These are phyloP conservation scores for Penicillium longicatenatum DNA, from an alignment of 495 filamentous ascomycete genomes.

Conservation along the genomic window DNA sequence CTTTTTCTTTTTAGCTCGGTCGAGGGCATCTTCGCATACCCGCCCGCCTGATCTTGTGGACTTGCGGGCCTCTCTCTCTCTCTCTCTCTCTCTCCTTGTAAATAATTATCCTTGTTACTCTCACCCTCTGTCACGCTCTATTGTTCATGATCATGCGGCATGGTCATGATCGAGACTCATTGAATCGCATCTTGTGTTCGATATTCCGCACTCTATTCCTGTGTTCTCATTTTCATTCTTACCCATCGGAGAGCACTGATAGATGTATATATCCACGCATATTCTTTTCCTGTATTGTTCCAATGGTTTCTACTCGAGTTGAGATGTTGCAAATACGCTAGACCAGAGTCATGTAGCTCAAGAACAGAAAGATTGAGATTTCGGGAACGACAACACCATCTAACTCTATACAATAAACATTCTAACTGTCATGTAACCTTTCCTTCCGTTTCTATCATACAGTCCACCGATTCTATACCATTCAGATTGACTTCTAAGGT, in stretches of 20 bases:
- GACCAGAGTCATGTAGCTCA: not conserved
- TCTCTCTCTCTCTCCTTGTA: conserved; percentile 34
- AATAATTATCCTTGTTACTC: conserved; percentile 27
- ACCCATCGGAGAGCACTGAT: not conserved
- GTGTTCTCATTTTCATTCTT: not conserved
- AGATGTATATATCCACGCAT: conserved; percentile 3
- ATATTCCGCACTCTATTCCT: conserved; percentile 1
- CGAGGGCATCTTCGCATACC: conserved; percentile 26
- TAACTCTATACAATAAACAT: too few relatives aligned
- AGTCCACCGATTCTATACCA: not conserved
- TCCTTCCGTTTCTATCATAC: not conserved
- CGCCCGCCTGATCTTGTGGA: not conserved
- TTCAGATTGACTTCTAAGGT: not conserved
- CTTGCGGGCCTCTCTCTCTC: too few relatives aligned
- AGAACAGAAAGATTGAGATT: too few relatives aligned
- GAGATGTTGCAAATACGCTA: too few relatives aligned
- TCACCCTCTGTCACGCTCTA: conserved; percentile 10
- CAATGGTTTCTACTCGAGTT: not conserved
- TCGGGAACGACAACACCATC: too few relatives aligned
- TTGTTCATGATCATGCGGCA: conserved; percentile 15
- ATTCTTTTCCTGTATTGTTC: not conserved
- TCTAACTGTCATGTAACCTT: not conserved
- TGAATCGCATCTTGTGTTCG: conserved; percentile 23
- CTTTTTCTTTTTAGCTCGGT: conserved; percentile 14
- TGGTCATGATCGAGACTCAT: conserved; percentile 20